Evolutionary conservation across 2,329 filamentous ascomycete genomes (phyloP), one percentile per base, ranked within the genome.

Genomic region (Neonectria hederae): DNA sequence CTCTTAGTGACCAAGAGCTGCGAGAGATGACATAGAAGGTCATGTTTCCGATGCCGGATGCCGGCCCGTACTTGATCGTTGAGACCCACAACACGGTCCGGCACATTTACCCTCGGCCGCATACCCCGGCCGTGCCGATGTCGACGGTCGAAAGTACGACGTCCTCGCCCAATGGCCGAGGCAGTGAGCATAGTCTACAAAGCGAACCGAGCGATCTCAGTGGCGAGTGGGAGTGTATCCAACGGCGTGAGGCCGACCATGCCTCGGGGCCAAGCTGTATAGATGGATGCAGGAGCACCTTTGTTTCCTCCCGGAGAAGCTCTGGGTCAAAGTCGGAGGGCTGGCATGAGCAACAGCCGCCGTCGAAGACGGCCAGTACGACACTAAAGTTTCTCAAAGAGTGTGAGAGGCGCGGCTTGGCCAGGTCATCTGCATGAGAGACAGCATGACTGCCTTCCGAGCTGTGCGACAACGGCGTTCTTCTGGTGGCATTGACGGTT

Each of bases 11-110:
- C 59, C 77, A 82, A 69, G 81, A 83, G 74, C 76, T 83, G 74
- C 76, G 77, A 69, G 80, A 83, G 73, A 82, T 83, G 81, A 77
- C 79, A 73, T 83, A 83, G 80, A 73, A 76, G 69, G 78, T 79
- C 80, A 78, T 80, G 70, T 78, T 76, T 71, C 69, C 73, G 65
- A 66, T 66, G 59, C 67, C 74, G 62, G 72, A 75, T 52, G 63
- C 67, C 60, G 61, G 62, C 59, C 78, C 77, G 38, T 81, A 80
- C 64, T 60, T 73, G 30, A 75, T 79, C 46, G 52, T 73, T 19
- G 69, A 79, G 49, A 77, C 76, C 6, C 66, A 72, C 28, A 63
- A 74, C 40, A 77, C 77, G 26, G 53, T 67, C 32, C 63, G 66
- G 42, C 59, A 70, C 58, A 14, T 32, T 21, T 65, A 49, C 43